A percentile compares a stretch with the other conserved stretches of the same genome.
phyloP scores from a whole-genome alignment of 305 asterid genomes.

The Fraxinus sp. region DNA sequence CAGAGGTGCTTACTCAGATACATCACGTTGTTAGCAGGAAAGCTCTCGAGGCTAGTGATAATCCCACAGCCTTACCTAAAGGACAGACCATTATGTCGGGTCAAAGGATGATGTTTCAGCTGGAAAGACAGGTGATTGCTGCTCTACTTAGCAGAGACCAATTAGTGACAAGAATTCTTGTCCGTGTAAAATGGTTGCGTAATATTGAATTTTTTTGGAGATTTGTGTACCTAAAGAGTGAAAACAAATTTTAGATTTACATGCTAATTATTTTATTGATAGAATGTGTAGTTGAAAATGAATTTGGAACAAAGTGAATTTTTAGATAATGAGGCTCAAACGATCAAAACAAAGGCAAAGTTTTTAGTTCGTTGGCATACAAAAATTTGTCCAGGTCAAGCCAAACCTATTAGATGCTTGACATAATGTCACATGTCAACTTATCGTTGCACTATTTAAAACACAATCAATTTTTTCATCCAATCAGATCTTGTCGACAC shows the following conservation, averaged over 20 bases:
- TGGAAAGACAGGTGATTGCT: slow-evolving; percentile 30
- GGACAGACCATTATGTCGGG: slow-evolving; percentile 26
- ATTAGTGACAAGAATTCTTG: neutral
- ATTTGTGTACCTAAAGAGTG: too few relatives aligned
- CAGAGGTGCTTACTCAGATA: slow-evolving; percentile 35
- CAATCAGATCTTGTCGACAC: too few relatives aligned
- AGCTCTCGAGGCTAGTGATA: slow-evolving; percentile 32
- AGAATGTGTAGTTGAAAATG: too few relatives aligned
- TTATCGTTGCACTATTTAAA: too few relatives aligned
- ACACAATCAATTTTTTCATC: too few relatives aligned
- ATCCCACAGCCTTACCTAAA: slow-evolving; percentile 27
- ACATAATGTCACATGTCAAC: too few relatives aligned
- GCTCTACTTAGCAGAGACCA: slow-evolving; percentile 12
- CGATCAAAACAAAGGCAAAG: too few relatives aligned
- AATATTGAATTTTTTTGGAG: too few relatives aligned
- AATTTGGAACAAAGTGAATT: too few relatives aligned
- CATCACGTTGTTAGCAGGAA: slow-evolving; percentile 28
- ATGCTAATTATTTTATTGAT: too few relatives aligned
- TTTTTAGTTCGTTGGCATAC: neutral
- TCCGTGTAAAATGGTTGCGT: neutral
- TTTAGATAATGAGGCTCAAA: too few relatives aligned
- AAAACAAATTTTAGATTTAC: too few relatives aligned
- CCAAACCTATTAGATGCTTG: neutral
- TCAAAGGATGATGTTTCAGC: slow-evolving; percentile 25
- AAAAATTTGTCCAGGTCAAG: neutral